Conservation (phyloP, 1,284 basidiomycete species). For the Trichosporon inkin region DNA sequence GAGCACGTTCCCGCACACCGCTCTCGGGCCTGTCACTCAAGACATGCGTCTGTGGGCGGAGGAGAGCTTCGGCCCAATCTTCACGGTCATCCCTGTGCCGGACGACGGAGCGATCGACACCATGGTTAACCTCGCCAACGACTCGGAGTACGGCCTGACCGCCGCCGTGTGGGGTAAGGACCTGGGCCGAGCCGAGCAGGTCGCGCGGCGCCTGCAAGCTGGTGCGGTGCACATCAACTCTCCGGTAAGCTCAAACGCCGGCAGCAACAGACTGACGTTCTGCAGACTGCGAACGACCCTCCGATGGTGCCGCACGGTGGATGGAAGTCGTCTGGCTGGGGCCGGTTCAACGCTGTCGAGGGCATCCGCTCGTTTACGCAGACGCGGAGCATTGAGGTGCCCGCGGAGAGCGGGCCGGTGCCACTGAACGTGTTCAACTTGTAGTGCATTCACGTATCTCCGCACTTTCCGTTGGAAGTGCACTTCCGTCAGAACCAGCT, state of each 20-base stretch:
- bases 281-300: constrained; percentile 15
- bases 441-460: no score
- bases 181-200: constrained; percentile 53
- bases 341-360: constrained; percentile 34
- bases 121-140: constrained; percentile 54
- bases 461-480: no score
- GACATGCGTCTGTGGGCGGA: constrained; percentile 58
- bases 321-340: constrained; percentile 32
- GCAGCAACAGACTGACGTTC: background rate
- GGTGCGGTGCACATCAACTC: constrained; percentile 30
- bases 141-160: constrained; percentile 57
- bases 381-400: constrained; percentile 19
- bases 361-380: constrained; percentile 25
- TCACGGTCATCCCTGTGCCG: constrained; percentile 29
- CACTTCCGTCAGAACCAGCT: no score
- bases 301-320: constrained; percentile 24
- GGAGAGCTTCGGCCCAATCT: constrained; percentile 62
- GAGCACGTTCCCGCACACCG: constrained; percentile 57
- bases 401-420: background rate
- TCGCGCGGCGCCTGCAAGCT: constrained; percentile 54
- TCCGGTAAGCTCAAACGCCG: constrained; percentile 15
- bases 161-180: constrained; percentile 59
- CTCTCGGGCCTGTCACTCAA: constrained; percentile 55
- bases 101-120: constrained; percentile 48
- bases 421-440: constrained; percentile 20